These are phyloP conservation scores for Aechmea fasciata DNA, from an alignment of 176 grass and related monocot genomes.

Conservation along the genomic window DNA sequence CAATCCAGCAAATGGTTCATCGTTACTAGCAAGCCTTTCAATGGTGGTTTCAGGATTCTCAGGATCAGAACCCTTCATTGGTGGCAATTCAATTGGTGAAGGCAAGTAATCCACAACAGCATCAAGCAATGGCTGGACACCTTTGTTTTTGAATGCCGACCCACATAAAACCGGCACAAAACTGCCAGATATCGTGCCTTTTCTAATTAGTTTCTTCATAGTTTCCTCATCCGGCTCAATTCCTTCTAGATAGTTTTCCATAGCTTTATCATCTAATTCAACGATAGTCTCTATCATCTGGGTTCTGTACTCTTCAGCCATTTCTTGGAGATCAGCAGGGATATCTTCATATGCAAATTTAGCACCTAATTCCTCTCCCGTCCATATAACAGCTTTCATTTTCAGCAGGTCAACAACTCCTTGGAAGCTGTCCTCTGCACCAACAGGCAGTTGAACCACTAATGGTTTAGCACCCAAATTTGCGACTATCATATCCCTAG, in stretches of 20 bases:
- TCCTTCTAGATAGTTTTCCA: slow-evolving; percentile 93
- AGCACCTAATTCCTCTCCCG: slow-evolving; percentile 86
- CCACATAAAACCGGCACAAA: slow-evolving; percentile 97
- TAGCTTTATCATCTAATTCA: slow-evolving; percentile 73
- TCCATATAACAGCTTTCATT: slow-evolving; percentile 95
- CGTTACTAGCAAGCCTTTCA: slow-evolving; percentile 56
- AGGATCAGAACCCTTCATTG: slow-evolving; percentile 85
- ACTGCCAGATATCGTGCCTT: slow-evolving; percentile 59
- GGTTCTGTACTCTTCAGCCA: slow-evolving; percentile 60
- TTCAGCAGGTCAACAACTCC: slow-evolving; percentile 83
- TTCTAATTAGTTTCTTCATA: slow-evolving; percentile 81
- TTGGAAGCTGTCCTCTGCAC: slow-evolving; percentile 87
- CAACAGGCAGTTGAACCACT: slow-evolving; percentile 87
- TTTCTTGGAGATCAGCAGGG: slow-evolving; percentile 67
- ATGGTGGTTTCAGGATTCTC: slow-evolving; percentile 61
- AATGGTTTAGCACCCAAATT: slow-evolving; percentile 96
- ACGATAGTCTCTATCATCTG: slow-evolving; percentile 84
- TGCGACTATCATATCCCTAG: slow-evolving; percentile 90
- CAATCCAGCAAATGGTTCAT: slow-evolving; percentile 85
- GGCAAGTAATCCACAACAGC: slow-evolving; percentile 96
- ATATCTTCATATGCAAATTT: slow-evolving; percentile 79
- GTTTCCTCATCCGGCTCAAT: slow-evolving; percentile 72
- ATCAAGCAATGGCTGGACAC: slow-evolving; percentile 91
- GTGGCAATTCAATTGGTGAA: slow-evolving; percentile 67
- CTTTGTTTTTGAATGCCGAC: slow-evolving; percentile 97